Base-by-base conservation (phyloP, 768 basidiomycete species). In the Suillus bovinus region DNA sequence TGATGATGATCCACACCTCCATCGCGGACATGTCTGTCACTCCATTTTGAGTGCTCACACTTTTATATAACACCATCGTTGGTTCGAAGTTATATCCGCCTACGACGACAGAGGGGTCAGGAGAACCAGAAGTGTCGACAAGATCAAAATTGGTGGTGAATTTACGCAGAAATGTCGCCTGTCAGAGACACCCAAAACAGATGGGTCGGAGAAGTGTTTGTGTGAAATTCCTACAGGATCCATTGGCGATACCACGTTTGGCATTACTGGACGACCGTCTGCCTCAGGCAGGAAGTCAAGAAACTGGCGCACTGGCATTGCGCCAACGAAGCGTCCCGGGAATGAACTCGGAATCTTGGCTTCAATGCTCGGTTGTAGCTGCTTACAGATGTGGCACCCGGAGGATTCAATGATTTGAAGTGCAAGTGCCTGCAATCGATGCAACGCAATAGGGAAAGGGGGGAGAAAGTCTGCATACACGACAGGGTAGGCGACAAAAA, bases 11-110 rank as follows among this genome's bases (percentile, higher is more conserved):
- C 50, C 50, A 52, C 34, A 31, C 50, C 50, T 52, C 31, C 50
- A 52, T 52, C 31, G 50, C 29, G 5, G 50, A 52, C 31, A 52
- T 52, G 50, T 52, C 50, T 34, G 50, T 52, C 20, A 52, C 50
- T 33, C 50, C 50, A 1, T 33, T 31, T 33, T 31, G 50, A 33
- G 50, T 13, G 20, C 20, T 52, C 13, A n/a, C 50, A n/a, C 20
- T 6, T n/a, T 52, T 52, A 5, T 52, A 52, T 33, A 52, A n/a
- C 6, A 20, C 50, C 17, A 52, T n/a, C 11, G 31, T 31, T 3
- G 50, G 50, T 13, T 52, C 31, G 29, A 52, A 52, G 13, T 52
- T 31, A 52, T 52, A 20, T 10, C 50, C 50, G 11, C 11, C 50
- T 5, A 52, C 29, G 50, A 52, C 50, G 11, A 52, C 31, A 52